Evolutionary conservation across 163 green algal species (phyloP), one percentile per base, ranked within the genome.

Genomic region (Scenedesmus sp.): DNA sequence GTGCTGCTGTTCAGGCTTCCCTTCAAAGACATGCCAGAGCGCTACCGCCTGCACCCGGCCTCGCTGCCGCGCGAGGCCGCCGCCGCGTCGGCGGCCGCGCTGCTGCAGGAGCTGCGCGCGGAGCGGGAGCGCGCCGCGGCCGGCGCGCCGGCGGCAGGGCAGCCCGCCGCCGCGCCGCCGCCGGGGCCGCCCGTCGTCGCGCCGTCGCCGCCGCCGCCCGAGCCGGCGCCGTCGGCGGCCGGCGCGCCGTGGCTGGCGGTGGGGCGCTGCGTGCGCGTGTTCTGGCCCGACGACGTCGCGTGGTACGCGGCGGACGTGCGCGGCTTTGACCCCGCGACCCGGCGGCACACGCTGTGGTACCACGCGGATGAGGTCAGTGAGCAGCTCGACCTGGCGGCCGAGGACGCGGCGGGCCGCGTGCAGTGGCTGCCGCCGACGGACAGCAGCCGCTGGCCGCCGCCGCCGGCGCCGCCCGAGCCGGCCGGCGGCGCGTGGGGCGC

Each of bases 301-400:
- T 97, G 92, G 92, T 94, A 93, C 65, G 82, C 81, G 26, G 90
- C 78, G 2, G 80, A 89, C 4, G 84, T 93, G 10, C 45, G 60
- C 11, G 72, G 45, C 4, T 90, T 86, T 53, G 78, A 91, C 42
- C 44, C 81, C 0, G 47, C 11, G 10, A 88, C 14, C 13, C 44
- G 63, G 17, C 70, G 64, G 33, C 87, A 94, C 84, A 75, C 74
- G 2, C 67, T 95, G 42, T 90, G 82, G 78, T 95, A 96, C 82
- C 73, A 88, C 31, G 42, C 87, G 28, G 91, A 95, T 56, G 85
- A 88, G 17, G 81, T 91, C 50, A 36, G 44, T 3, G 92, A 95
- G 77, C 86, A 84, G 82, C 70, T 96, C 1, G 84, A 94, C 63
- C 74, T 95, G 34, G 45, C 7, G 47, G 53, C 45, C 34, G 92